Conservation (phyloP, 495 filamentous ascomycete genomes). For the Penicillium coprophilum region DNA sequence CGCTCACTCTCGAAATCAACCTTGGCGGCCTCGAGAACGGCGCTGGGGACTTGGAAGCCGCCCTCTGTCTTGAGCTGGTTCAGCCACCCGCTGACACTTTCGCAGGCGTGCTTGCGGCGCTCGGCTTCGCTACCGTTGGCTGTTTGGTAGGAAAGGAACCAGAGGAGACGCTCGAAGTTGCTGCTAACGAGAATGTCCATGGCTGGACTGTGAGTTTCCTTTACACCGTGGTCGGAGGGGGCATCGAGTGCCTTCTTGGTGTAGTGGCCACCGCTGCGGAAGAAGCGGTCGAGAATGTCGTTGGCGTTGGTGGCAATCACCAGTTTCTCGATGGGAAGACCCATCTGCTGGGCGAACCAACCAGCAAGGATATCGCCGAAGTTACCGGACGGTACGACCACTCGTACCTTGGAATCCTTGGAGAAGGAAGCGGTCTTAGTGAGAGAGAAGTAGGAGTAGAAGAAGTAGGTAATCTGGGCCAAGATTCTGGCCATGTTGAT, state of each 20-base stretch:
- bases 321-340: constrained; percentile 78
- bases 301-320: constrained; percentile 91
- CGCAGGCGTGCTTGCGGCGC: constrained; percentile 40
- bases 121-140: constrained; percentile 40
- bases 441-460: constrained; percentile 84
- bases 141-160: constrained; percentile 74
- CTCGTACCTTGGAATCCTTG: constrained; percentile 63
- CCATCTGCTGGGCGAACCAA: constrained; percentile 89
- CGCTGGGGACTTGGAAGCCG: constrained; percentile 71
- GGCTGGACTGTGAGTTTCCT: constrained; percentile 84
- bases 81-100: constrained; percentile 72
- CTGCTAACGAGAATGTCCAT: constrained; percentile 96
- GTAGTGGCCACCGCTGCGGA: constrained; percentile 77
- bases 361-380: constrained; percentile 96
- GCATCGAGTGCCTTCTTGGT: constrained; percentile 56
- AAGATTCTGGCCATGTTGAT: constrained; percentile 92
- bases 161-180: constrained; percentile 96
- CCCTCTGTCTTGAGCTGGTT: constrained; percentile 71
- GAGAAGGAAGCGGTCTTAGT: constrained; percentile 46
- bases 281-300: constrained; percentile 81
- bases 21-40: constrained; percentile 63
- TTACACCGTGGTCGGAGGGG: constrained; percentile 26
- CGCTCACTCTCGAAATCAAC: constrained; percentile 77
- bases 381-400: constrained; percentile 88
- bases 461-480: constrained; percentile 88